phyloP scores from a whole-genome alignment of 768 basidiomycete species.

The Antrodiella citrinella region DNA sequence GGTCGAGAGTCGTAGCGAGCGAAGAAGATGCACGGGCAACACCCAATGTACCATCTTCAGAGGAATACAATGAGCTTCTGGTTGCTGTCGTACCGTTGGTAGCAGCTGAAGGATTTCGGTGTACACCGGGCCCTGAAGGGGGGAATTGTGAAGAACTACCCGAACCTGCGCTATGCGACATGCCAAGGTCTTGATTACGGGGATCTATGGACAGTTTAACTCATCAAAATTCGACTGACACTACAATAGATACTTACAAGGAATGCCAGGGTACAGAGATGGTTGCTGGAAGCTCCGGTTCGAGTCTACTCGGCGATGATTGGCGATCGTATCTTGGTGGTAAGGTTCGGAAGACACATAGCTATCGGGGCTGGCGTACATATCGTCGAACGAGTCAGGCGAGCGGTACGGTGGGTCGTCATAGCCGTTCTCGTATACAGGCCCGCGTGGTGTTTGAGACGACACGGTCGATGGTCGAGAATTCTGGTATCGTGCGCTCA shows the following conservation, averaged over 20 bases:
- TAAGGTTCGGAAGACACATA: background rate
- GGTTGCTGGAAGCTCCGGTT: background rate
- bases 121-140: background rate
- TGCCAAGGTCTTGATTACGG: background rate
- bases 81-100: slow-evolving; percentile 10
- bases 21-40: slow-evolving; percentile 10
- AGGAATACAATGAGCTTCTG: slow-evolving; percentile 4
- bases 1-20: slow-evolving; percentile 18
- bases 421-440: slow-evolving; percentile 5
- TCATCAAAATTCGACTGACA: too few species aligned
- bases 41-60: slow-evolving; percentile 7
- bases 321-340: background rate
- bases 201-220: background rate
- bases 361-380: slow-evolving; percentile 11
- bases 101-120: slow-evolving; percentile 6
- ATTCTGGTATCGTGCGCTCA: slow-evolving; percentile 9
- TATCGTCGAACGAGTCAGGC: slow-evolving; percentile 14
- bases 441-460: slow-evolving; percentile 8
- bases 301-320: background rate
- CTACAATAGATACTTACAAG: background rate
- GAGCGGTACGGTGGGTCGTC: slow-evolving; percentile 16
- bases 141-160: background rate
- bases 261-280: slow-evolving; percentile 1
- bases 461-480: slow-evolving; percentile 7
- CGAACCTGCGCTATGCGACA: background rate